These are phyloP conservation scores for Platismatia glauca DNA, from an alignment of 495 filamentous ascomycete genomes.

Conservation along the genomic window DNA sequence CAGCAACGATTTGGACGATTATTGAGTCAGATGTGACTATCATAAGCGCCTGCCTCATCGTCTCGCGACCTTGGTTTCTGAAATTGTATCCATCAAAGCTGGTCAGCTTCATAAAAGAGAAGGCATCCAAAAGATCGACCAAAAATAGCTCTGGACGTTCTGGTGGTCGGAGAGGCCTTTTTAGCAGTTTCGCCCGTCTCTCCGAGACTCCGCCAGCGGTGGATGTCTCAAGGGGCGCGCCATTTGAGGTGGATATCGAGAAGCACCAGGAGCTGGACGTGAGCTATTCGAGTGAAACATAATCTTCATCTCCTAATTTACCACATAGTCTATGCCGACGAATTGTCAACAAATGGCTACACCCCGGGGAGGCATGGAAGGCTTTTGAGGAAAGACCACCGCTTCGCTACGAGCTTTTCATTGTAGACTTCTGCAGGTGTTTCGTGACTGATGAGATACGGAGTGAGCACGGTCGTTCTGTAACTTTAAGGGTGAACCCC, in stretches of 20 bases:
- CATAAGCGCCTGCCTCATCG: slow-evolving; percentile 36
- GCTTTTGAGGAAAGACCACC: not conserved
- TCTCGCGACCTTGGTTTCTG: slow-evolving; percentile 20
- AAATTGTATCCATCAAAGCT: slow-evolving; percentile 19
- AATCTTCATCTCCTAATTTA: not conserved
- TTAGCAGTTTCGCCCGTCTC: not conserved
- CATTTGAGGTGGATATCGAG: not conserved
- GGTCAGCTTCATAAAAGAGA: slow-evolving; percentile 3
- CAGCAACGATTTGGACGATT: slow-evolving; percentile 33
- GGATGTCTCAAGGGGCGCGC: not conserved
- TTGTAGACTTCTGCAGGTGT: not conserved
- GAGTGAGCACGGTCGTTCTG: not conserved
- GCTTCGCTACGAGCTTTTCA: not conserved
- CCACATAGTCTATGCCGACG: not conserved
- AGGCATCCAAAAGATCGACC: not conserved
- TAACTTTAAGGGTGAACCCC: too few species aligned
- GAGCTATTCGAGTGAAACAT: not conserved
- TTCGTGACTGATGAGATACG: not conserved
- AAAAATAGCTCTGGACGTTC: not conserved
- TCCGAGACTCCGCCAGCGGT: not conserved
- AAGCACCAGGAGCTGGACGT: not conserved
- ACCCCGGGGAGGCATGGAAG: not conserved
- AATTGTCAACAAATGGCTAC: not conserved
- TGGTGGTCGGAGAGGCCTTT: not conserved
- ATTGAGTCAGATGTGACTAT: slow-evolving; percentile 38